Percentiles rank a stretch among this genome's conserved stretches.
phyloP scores from a whole-genome alignment of 1,284 basidiomycete species.

The Pseudomicrostroma phylloplanum region DNA sequence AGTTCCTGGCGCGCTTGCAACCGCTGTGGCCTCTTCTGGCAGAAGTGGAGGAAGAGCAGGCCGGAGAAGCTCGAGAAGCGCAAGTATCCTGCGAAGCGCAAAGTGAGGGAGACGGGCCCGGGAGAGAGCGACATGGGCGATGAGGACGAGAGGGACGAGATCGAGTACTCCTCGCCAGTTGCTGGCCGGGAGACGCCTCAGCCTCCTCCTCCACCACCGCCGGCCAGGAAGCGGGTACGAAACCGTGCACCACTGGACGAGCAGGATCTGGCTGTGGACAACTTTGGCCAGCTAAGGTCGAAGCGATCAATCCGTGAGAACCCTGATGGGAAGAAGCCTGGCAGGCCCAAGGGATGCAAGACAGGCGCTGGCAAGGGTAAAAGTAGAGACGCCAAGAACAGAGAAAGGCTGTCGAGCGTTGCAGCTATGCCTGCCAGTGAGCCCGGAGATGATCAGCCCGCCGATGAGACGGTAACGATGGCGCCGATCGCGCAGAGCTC shows the following conservation, averaged over 20 bases:
- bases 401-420: background rate
- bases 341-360: conserved; percentile 28
- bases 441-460: conserved; percentile 9
- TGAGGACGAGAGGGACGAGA: background rate
- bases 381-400: conserved; percentile 1
- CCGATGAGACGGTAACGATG: conserved; percentile 9
- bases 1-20: conserved; percentile 38
- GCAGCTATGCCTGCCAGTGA: background rate
- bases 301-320: conserved; percentile 35
- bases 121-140: conserved; percentile 4
- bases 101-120: background rate
- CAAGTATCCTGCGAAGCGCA: background rate
- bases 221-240: background rate
- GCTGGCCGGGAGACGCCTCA: background rate
- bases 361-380: conserved; percentile 11
- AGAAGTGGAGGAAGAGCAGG: conserved; percentile 34
- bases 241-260: background rate
- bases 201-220: background rate
- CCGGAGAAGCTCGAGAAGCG: conserved; percentile 15
- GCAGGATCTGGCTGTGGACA: conserved; percentile 22
- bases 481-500: conserved; percentile 1
- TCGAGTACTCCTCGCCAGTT: background rate
- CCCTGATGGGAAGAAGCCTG: conserved; percentile 24
- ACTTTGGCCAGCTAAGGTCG: conserved; percentile 29
- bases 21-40: conserved; percentile 43